Percentiles rank a stretch among this genome's conserved stretches.
phyloP scores from a whole-genome alignment of 768 basidiomycete genomes.

The Tylopilus balloui region DNA sequence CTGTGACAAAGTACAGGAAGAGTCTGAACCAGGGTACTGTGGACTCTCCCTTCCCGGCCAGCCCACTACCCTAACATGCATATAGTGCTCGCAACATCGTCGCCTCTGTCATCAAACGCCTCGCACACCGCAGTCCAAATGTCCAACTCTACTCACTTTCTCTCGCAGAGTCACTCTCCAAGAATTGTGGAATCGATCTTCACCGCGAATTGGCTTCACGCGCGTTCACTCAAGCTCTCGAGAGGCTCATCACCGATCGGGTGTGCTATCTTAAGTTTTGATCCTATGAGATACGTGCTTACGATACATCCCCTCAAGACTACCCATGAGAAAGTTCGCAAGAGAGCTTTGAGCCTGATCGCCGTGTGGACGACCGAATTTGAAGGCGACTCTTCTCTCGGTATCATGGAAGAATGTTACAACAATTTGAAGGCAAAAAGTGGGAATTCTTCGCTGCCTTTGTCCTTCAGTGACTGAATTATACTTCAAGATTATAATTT shows the following conservation, averaged over 20 bases:
- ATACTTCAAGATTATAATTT: slow-evolving; percentile 62
- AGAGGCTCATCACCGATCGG: slow-evolving; percentile 84
- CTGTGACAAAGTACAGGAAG: slow-evolving; percentile 95
- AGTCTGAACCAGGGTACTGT: slow-evolving; percentile 77
- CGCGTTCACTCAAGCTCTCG: slow-evolving; percentile 86
- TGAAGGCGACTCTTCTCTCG: slow-evolving; percentile 70
- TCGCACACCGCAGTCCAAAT: slow-evolving; percentile 92
- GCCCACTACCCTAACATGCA: slow-evolving; percentile 15
- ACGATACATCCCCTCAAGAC: slow-evolving; percentile 47
- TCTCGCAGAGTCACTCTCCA: slow-evolving; percentile 81
- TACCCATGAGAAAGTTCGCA: slow-evolving; percentile 87
- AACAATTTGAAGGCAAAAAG: slow-evolving; percentile 79
- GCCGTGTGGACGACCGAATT: slow-evolving; percentile 85
- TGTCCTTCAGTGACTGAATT: slow-evolving; percentile 10
- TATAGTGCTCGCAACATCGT: slow-evolving; percentile 81
- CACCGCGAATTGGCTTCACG: slow-evolving; percentile 85
- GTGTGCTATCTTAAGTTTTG: slow-evolving; percentile 39
- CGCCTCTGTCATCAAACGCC: slow-evolving; percentile 80
- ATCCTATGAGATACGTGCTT: slow-evolving; percentile 2
- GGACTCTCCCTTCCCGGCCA: background rate
- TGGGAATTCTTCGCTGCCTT: slow-evolving; percentile 29
- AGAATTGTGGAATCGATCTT: slow-evolving; percentile 81
- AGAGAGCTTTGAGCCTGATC: slow-evolving; percentile 64
- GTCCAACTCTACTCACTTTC: slow-evolving; percentile 93
- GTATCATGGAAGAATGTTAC: slow-evolving; percentile 89